A percentile compares a stretch with the other conserved stretches of the same genome.
These are phyloP conservation scores for Musa acuminata DNA, from an alignment of 176 grass and related monocot species.

Conservation along the genomic window DNA sequence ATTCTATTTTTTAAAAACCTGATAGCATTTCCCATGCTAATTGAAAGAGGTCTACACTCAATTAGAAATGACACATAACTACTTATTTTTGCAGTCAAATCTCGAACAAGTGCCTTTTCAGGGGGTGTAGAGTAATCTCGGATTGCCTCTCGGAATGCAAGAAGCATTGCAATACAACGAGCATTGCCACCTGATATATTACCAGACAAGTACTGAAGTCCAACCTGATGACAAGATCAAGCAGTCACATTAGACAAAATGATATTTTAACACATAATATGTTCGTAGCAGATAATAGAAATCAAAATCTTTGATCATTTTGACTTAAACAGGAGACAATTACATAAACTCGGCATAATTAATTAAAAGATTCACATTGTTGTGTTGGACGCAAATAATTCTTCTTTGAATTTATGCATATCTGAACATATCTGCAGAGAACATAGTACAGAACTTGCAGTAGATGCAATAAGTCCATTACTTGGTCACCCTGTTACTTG, in stretches of 20 bases:
- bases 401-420: not conserved
- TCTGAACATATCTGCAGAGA: not conserved
- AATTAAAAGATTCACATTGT: too few relatives aligned
- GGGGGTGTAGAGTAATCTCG: constrained; percentile 56
- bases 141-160: constrained; percentile 66
- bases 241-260: not conserved
- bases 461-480: too few relatives aligned
- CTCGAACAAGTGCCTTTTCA: constrained; percentile 47
- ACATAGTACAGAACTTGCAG: not conserved
- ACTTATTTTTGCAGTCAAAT: constrained; percentile 62
- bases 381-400: too few relatives aligned
- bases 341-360: too few relatives aligned
- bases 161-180: constrained; percentile 74
- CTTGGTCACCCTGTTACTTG: not conserved
- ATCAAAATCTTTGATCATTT: too few relatives aligned
- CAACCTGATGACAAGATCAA: constrained; percentile 39
- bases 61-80: constrained; percentile 63
- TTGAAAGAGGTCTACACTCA: constrained; percentile 67
- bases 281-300: too few relatives aligned
- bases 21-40: constrained; percentile 81
- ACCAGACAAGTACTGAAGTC: constrained; percentile 69
- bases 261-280: too few relatives aligned
- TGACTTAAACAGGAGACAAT: not conserved
- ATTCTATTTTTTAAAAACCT: constrained; percentile 65
- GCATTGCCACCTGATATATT: constrained; percentile 62